Evolutionary conservation across 768 basidiomycete genomes (phyloP).

Genomic region (Leccinellum rugosiceps): DNA sequence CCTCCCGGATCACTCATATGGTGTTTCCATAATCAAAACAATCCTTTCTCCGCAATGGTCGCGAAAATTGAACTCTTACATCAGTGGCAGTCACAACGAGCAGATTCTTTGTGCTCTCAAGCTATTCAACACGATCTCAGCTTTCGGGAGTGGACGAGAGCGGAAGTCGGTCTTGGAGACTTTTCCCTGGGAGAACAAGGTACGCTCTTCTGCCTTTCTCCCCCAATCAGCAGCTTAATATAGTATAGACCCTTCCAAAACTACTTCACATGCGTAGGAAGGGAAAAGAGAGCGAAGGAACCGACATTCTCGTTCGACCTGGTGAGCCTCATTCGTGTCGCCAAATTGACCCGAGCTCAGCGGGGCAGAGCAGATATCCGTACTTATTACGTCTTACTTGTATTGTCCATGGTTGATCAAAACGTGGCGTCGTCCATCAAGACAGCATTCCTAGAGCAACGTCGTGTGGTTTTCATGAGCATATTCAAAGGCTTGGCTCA

Average conservation of each 20-base stretch:
- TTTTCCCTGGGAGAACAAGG: slow-evolving; percentile 81
- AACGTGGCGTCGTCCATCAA: slow-evolving; percentile 52
- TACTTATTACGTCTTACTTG: slow-evolving; percentile 67
- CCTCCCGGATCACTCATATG: slow-evolving; percentile 62
- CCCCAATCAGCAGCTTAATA: slow-evolving; percentile 2
- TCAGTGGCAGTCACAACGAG: slow-evolving; percentile 62
- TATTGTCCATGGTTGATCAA: slow-evolving; percentile 66
- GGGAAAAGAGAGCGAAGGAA: slow-evolving; percentile 38
- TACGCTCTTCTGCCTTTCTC: slow-evolving; percentile 20
- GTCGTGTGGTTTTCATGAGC: slow-evolving; percentile 56
- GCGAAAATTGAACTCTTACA: slow-evolving; percentile 57
- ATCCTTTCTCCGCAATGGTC: slow-evolving; percentile 55
- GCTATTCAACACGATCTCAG: slow-evolving; percentile 57
- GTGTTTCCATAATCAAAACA: slow-evolving; percentile 58
- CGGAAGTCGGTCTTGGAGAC: slow-evolving; percentile 58
- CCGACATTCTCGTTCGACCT: slow-evolving; percentile 49
- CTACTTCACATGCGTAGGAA: slow-evolving; percentile 70
- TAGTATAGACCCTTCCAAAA: slow-evolving; percentile 56
- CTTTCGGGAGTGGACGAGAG: slow-evolving; percentile 65
- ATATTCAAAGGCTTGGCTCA: slow-evolving; percentile 72
- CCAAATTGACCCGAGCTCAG: neutral
- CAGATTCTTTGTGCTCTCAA: slow-evolving; percentile 64
- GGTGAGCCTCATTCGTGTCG: slow-evolving; percentile 37
- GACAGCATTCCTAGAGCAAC: slow-evolving; percentile 65
- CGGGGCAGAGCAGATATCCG: slow-evolving; percentile 60